A percentile compares a stretch with the other conserved stretches of the same genome.
phyloP scores from a whole-genome alignment of 2,329 filamentous ascomycete genomes.

The Elsinoe ampelina region DNA sequence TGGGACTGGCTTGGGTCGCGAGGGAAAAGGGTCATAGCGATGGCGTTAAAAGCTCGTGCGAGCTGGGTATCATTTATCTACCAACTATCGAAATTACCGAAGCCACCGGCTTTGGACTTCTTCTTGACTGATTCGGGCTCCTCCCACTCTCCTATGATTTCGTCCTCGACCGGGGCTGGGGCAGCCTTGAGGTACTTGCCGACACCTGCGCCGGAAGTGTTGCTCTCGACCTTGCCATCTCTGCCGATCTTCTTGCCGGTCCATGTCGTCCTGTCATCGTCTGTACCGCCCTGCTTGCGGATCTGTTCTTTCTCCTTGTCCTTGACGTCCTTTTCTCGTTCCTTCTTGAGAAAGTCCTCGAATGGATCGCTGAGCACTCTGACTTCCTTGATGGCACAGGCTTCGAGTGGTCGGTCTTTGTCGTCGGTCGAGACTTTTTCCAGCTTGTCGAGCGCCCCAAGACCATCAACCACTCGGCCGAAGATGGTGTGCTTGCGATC shows the following conservation, averaged over 20 bases:
- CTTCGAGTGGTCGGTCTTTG: constrained; percentile 64
- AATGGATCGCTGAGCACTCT: constrained; percentile 90
- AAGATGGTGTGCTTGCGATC: constrained; percentile 98
- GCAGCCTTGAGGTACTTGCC: constrained; percentile 74
- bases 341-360: constrained; percentile 58
- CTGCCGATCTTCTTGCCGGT: constrained; percentile 80
- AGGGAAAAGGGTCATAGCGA: background rate
- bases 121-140: constrained; percentile 65
- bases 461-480: constrained; percentile 68
- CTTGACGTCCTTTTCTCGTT: constrained; percentile 14
- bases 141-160: constrained; percentile 53
- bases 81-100: constrained; percentile 76
- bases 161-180: constrained; percentile 39
- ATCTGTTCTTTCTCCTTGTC: constrained; percentile 45
- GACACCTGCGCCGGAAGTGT: constrained; percentile 42
- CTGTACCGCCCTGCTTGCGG: constrained; percentile 57
- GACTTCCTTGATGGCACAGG: constrained; percentile 73
- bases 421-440: constrained; percentile 68
- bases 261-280: constrained; percentile 89
- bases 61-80: constrained; percentile 12
- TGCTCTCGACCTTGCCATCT: constrained; percentile 49
- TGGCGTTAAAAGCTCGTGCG: background rate
- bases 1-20: background rate
- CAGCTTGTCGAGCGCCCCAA: constrained; percentile 58
- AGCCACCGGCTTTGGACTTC: constrained; percentile 63